phyloP scores from a whole-genome alignment of 805 yeast species.

The Ogataea angusta region DNA sequence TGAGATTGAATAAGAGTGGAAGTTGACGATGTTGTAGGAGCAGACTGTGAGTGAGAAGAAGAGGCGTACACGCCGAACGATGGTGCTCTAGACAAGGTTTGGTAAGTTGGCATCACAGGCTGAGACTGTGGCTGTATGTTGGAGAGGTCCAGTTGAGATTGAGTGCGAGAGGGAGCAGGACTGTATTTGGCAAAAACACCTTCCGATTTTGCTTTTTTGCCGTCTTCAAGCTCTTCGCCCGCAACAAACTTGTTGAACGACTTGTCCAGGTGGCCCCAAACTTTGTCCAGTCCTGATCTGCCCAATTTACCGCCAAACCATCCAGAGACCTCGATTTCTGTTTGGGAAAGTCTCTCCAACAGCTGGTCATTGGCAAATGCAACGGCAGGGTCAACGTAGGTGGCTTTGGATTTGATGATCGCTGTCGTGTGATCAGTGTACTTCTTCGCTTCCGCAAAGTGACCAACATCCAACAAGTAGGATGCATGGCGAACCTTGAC shows the following conservation, averaged over 20 bases:
- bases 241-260: slow-evolving; percentile 76
- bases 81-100: slow-evolving; percentile 6
- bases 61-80: slow-evolving; percentile 10
- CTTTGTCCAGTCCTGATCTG: slow-evolving; percentile 49
- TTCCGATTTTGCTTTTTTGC: slow-evolving; percentile 34
- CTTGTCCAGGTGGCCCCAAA: slow-evolving; percentile 87
- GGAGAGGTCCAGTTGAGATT: slow-evolving; percentile 37
- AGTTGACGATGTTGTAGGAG: slow-evolving; percentile 24
- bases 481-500: slow-evolving; percentile 67
- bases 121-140: slow-evolving; percentile 20
- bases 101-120: slow-evolving; percentile 16
- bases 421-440: slow-evolving; percentile 53
- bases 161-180: slow-evolving; percentile 61
- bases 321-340: slow-evolving; percentile 39
- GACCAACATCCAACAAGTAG: slow-evolving; percentile 65
- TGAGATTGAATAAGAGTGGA: slow-evolving; percentile 18
- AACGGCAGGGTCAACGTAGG: slow-evolving; percentile 33
- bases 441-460: slow-evolving; percentile 53
- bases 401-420: slow-evolving; percentile 37
- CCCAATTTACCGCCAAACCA: slow-evolving; percentile 67
- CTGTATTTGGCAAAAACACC: slow-evolving; percentile 72
- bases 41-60: slow-evolving; percentile 21
- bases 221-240: slow-evolving; percentile 65
- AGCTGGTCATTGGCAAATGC: slow-evolving; percentile 36
- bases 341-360: slow-evolving; percentile 45